Base-by-base conservation (phyloP, 352 stramenopile genomes). In the Phytophthora constricta region DNA sequence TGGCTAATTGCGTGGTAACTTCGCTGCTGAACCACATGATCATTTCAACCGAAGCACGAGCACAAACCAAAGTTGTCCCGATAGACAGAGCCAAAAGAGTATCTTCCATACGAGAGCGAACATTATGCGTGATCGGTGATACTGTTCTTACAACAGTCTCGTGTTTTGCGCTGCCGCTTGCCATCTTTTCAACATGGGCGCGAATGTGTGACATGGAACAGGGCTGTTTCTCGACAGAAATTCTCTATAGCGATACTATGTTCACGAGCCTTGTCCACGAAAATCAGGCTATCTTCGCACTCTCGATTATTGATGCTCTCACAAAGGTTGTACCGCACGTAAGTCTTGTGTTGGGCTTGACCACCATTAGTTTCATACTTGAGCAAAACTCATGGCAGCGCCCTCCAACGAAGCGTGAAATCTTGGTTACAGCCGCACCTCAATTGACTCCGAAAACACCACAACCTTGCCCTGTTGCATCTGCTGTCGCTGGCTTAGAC, bases 201-300 rank as follows among this genome's bases (percentile, higher is more conserved):
- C 28, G 39, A 9, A 60, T 49, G n/a, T 86, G 75, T 46, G 60
- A 82, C 23, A 37, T 58, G 14, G 27, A 51, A 0, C 2, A 17
- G 23, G 77, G 41, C 28, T 66, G 52, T 31, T 82, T 77, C 45
- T 16, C 70, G 17, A 48, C 59, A 20, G 22, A 54, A 22, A 27
- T 72, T 3, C 53, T 84, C 3, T 86, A 84, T 20, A 65, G 70
- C 19, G 77, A 86, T 41, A 50, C 64, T 33, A 58, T 28, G 34
- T 86, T 80, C 23, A 55, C 56, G 22, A 82, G 70, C 27, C 57
- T 84, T 11, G 71, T 86, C n/a, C 62, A 72, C 31, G 74, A 86
- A 42, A 73, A 75, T 51, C 74, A 74, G 43, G 51, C 68, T 41
- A 52, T 81, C 23, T 70, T 79, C 50, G 72, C 59, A 3, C 65